Evolutionary conservation across 169 alveolate genomes (phyloP).

Genomic region (Miamiensis avidus): DNA sequence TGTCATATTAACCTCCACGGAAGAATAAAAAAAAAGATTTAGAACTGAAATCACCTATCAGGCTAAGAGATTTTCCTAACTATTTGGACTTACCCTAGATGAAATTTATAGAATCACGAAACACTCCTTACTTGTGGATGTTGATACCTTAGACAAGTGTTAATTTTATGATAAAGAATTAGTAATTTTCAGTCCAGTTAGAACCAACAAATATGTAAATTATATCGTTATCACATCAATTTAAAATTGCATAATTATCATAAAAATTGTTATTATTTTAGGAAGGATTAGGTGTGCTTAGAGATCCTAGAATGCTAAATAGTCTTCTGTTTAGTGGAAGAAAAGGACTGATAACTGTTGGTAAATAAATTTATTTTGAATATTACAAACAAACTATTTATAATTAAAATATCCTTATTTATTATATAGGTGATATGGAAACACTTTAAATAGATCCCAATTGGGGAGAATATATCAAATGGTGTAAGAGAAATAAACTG

Average conservation of each 20-base stretch:
- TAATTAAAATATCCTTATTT: too few species aligned
- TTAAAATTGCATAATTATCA: neutral
- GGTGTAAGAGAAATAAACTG: neutral
- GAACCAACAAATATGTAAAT: slow-evolving; percentile 26
- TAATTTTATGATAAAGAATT: slow-evolving; percentile 13
- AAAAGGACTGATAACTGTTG: slow-evolving; percentile 3
- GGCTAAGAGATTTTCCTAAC: slow-evolving; percentile 11
- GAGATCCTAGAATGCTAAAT: slow-evolving; percentile 22
- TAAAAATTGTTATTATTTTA: neutral
- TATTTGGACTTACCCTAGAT: slow-evolving; percentile 7
- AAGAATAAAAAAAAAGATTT: slow-evolving; percentile 18
- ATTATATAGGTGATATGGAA: neutral
- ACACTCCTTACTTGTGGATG: slow-evolving; percentile 4
- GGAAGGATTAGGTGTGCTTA: slow-evolving; percentile 15
- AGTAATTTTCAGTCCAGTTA: slow-evolving; percentile 1
- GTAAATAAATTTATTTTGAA: neutral
- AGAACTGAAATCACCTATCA: slow-evolving; percentile 13
- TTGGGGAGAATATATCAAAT: neutral
- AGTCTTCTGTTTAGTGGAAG: slow-evolving; percentile 11
- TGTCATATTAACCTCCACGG: neutral
- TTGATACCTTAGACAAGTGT: slow-evolving; percentile 7
- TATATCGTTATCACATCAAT: neutral
- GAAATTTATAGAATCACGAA: slow-evolving; percentile 19
- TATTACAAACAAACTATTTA: too few species aligned
- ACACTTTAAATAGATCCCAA: neutral